These are phyloP conservation scores for Mortierella sp. DNA, from an alignment of 371 early-diverging fungal species.

Conservation along the genomic window DNA sequence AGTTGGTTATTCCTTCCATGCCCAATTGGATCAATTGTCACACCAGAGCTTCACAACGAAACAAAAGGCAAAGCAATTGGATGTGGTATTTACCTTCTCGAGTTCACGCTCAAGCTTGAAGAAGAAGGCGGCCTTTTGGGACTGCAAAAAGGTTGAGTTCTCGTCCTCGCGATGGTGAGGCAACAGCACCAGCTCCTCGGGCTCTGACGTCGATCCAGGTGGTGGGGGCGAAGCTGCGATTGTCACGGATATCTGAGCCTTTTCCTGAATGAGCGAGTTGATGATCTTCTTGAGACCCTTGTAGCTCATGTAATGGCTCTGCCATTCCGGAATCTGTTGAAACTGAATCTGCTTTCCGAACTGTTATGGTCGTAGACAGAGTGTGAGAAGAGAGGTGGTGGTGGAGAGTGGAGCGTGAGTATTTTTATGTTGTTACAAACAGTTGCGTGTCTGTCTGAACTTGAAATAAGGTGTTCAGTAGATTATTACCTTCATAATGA, in stretches of 20 bases:
- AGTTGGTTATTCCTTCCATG: too few relatives aligned
- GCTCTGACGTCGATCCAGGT: conserved; percentile 30
- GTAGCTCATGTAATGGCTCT: conserved; percentile 92
- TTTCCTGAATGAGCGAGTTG: conserved; percentile 71
- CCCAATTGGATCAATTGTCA: not conserved
- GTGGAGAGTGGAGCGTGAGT: conserved; percentile 1
- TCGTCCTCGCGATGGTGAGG: conserved; percentile 59
- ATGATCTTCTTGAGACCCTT: conserved; percentile 97
- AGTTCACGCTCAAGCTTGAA: conserved; percentile 87
- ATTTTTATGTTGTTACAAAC: not conserved
- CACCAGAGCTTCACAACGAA: not conserved
- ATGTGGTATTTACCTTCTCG: conserved; percentile 70
- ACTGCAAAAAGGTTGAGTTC: conserved; percentile 69
- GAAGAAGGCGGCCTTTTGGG: conserved; percentile 86
- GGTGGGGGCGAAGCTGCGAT: conserved; percentile 60
- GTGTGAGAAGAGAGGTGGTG: not conserved
- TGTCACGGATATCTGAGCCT: conserved; percentile 57
- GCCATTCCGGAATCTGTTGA: conserved; percentile 93
- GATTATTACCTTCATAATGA: not conserved
- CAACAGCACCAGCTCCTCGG: not conserved
- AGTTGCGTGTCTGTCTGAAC: not conserved
- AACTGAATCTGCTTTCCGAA: conserved; percentile 97
- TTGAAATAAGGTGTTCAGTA: not conserved
- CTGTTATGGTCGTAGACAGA: conserved; percentile 58
- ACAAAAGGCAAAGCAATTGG: not conserved